Evolutionary conservation across 73 alveolate species (phyloP).

Genomic region (Paramecium bursaria): DNA sequence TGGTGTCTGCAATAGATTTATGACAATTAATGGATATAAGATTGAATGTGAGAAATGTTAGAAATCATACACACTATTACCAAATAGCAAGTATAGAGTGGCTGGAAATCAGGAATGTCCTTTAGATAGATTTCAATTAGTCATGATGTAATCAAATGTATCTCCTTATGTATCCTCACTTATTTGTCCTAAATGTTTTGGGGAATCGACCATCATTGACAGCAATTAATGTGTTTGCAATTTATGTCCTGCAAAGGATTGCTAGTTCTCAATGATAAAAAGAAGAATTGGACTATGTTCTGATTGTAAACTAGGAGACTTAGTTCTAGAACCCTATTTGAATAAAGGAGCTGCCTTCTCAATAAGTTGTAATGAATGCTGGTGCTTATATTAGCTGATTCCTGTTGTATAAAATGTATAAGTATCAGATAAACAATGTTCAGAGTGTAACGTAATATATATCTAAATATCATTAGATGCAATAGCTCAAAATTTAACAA

Average conservation of each 20-base stretch:
- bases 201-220: conserved; percentile 50
- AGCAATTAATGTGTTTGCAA: conserved; percentile 59
- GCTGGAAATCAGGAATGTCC: conserved; percentile 63
- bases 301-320: conserved; percentile 47
- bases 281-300: conserved; percentile 47
- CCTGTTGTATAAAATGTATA: neutral
- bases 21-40: neutral
- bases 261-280: conserved; percentile 47
- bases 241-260: conserved; percentile 54
- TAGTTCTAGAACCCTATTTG: conserved; percentile 56
- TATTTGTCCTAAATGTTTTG: conserved; percentile 67
- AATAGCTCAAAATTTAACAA: conserved; percentile 3
- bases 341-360: conserved; percentile 41
- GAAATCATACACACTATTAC: conserved; percentile 10
- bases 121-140: conserved; percentile 62
- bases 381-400: conserved; percentile 65
- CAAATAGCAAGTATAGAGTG: conserved; percentile 59
- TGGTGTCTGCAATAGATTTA: conserved; percentile 65
- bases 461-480: neutral
- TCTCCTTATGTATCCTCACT: conserved; percentile 57
- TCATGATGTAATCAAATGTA: neutral
- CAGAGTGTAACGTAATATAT: conserved; percentile 2
- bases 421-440: neutral
- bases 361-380: conserved; percentile 65
- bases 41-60: conserved; percentile 46